A percentile compares a stretch with the other conserved stretches of the same genome.
Evolutionary conservation across 495 filamentous ascomycete genomes (phyloP).

Genomic region (Trichoderma asperelloides): DNA sequence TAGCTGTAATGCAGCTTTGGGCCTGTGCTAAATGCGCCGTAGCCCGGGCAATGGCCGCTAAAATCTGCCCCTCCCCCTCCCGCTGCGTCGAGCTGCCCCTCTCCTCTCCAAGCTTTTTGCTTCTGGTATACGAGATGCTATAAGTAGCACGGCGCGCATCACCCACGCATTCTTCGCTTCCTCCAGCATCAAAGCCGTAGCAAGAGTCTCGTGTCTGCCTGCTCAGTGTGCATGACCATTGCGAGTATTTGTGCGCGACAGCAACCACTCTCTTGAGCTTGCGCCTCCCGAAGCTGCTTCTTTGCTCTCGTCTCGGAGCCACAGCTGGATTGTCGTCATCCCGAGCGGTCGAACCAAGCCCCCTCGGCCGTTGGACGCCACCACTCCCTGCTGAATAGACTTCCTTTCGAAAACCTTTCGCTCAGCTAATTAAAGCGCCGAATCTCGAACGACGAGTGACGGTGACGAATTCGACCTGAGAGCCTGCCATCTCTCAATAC

Average conservation of each 20-base stretch:
- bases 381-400: neutral
- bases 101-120: neutral
- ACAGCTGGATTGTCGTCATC: neutral
- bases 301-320: neutral
- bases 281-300: neutral
- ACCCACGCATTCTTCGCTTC: neutral
- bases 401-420: neutral
- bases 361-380: neutral
- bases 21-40: neutral
- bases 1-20: neutral
- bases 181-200: neutral
- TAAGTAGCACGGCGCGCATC: neutral
- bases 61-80: conserved; percentile 6
- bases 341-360: neutral
- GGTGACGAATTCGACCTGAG: too few relatives aligned
- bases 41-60: neutral
- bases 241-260: neutral
- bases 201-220: neutral
- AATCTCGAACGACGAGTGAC: neutral
- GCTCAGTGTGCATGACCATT: neutral
- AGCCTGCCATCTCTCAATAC: neutral
- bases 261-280: neutral
- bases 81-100: neutral
- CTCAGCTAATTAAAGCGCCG: neutral
- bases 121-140: neutral